Evolutionary conservation across 1,284 basidiomycete genomes (phyloP), one percentile per base, ranked within the genome.

Genomic region (Fomitiporia mediterranea): DNA sequence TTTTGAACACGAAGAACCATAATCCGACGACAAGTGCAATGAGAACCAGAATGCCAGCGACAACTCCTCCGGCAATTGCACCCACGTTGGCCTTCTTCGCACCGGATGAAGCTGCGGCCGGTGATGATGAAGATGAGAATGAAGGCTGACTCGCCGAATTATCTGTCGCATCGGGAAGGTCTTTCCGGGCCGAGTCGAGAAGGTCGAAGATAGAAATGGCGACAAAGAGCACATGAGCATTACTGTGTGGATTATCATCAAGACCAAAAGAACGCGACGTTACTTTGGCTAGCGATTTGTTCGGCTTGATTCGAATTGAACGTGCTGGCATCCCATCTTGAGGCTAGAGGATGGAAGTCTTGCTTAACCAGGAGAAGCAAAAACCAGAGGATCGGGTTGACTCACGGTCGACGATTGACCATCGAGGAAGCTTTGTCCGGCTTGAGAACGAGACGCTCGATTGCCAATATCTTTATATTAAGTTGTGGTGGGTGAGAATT

Each of bases 351-450:
- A 53, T 13, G 17, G 6, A 17, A 25, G 27, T 21, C 4, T 9
- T 6, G 28, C 5, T 49, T n/a, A 54, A 11, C 47, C 23, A 44
- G 25, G 30, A 46, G 13, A 28, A 30, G 15, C 6, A 46, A 30
- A 35, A 35, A 40, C 2, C 13, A 27, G 50, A 40, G 17, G 27
- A 19, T 30, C 5, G 27, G 28, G 11, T 8, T 21, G 19, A 55
- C 52, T 58, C 38, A 58, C 57, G 52, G 30, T 58, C 39, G 17
- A 58, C 6, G 11, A 58, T 58, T 7, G 57, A 52, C 57, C 57
- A 58, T 37, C 30, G 35, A 19, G 57, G 53, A 17, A 58, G 30
- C 11, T 38, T 27, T 8, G 53, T 55, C 15, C 30, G 23, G 34
- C 48, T 42, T 4, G 46, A 44, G 34, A 58, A 53, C 8, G 44